Evolutionary conservation across 2,329 filamentous ascomycete species (phyloP), one percentile per base, ranked within the genome.

Genomic region (Coniochaeta sp.): DNA sequence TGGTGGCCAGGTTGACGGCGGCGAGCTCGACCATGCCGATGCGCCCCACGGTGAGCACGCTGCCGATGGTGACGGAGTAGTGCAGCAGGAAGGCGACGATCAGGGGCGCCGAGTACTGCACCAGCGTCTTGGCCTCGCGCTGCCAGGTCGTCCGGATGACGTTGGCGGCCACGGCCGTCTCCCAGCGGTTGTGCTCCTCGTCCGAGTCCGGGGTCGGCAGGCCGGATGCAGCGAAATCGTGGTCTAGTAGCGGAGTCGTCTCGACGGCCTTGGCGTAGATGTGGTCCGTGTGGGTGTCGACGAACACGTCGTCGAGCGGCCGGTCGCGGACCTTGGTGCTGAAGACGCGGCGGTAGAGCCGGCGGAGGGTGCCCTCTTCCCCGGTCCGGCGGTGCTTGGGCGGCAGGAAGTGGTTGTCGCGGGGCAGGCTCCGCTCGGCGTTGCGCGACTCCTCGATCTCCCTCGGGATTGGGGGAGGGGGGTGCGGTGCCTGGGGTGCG

Each of bases 141-240:
- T 83, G 80, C 86, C 87, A 90, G 22, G 85, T 88, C 4, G 88
- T 90, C 57, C 84, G 81, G 60, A 90, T 89, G 66, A 81, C 77
- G 17, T 86, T 86, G 0, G 82, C 79, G 4, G 79, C 76, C n/a
- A 90, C 85, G 3, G 87, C 87, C 66, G 87, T 83, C 63, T 87
- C 83, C 85, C 84, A 87, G 69, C 83, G 82, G 62, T 78, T 74
- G 63, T 83, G 78, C 58, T 85, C 75, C 58, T 79, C 77, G 36
- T 82, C 79, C 1, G 78, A 74, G 7, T 76, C 65, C 12, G 62
- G 58, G 4, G 62, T 58, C 44, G 59, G 59, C 8, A 61, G 40
- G 22, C 47, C 50, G 6, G 24, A 19, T n/a, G 40, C n/a, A n/a
- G n/a, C 38, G 28, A 28, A 19, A 24, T 16, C n/a, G 34, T 32